A percentile compares a stretch with the other conserved stretches of the same genome.
phyloP scores from a whole-genome alignment of 768 basidiomycete genomes.

The Phylloporus arenicola region DNA sequence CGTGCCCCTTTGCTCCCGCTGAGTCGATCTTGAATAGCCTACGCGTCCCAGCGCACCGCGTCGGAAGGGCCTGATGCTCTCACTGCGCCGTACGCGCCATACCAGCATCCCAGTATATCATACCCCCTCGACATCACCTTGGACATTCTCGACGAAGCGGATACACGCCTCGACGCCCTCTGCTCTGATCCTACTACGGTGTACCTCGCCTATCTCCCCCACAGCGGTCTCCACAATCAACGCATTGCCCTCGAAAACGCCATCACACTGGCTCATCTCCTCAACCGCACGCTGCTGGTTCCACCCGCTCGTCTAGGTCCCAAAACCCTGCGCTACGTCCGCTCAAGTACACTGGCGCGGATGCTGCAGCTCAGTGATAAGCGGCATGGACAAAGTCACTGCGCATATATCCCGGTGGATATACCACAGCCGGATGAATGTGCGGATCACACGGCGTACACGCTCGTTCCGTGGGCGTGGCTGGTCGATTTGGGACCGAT shows the following conservation, averaged over 20 bases:
- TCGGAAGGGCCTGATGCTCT: slow-evolving; percentile 1
- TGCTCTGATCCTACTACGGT: slow-evolving; percentile 28
- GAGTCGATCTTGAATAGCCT: slow-evolving; percentile 11
- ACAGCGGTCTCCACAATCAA: slow-evolving; percentile 84
- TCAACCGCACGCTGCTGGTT: slow-evolving; percentile 73
- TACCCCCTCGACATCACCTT: slow-evolving; percentile 12
- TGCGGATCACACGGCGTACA: slow-evolving; percentile 52
- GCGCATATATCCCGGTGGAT: slow-evolving; percentile 34
- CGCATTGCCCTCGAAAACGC: slow-evolving; percentile 85
- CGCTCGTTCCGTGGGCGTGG: slow-evolving; percentile 65
- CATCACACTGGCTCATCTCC: slow-evolving; percentile 58
- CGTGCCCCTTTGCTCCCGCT: slow-evolving; percentile 16
- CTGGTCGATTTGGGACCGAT: slow-evolving; percentile 51
- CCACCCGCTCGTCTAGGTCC: slow-evolving; percentile 69
- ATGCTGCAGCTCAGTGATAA: slow-evolving; percentile 47
- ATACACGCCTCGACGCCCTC: slow-evolving; percentile 5
- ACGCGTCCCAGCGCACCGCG: slow-evolving; percentile 15
- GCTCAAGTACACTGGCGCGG: slow-evolving; percentile 43
- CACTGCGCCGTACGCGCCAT: not conserved
- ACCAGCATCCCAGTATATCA: not conserved
- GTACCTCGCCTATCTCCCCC: slow-evolving; percentile 73
- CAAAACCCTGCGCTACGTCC: slow-evolving; percentile 56
- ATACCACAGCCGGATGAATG: slow-evolving; percentile 51
- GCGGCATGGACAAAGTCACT: slow-evolving; percentile 44
- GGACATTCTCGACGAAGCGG: slow-evolving; percentile 29